Conservation (phyloP, 2,329 filamentous ascomycete genomes). For the Alternaria dauci region DNA sequence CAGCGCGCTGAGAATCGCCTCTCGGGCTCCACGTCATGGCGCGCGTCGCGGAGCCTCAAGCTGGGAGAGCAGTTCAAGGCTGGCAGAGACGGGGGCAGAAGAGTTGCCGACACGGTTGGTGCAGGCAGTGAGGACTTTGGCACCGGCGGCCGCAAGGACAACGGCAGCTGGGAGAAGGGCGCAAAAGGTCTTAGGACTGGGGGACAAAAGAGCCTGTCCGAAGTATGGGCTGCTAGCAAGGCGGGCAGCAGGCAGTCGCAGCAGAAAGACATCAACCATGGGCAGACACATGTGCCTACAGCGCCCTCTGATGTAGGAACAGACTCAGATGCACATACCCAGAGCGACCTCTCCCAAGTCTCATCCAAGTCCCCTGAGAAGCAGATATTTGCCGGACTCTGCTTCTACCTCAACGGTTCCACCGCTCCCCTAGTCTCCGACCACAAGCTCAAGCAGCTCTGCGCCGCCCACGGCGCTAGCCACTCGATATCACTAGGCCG, state of each 20-base stretch:
- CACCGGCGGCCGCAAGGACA: slow-evolving; percentile 59
- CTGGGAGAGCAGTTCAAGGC: slow-evolving; percentile 73
- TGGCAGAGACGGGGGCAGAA: slow-evolving; percentile 63
- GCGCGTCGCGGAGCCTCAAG: slow-evolving; percentile 73
- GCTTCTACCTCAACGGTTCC: slow-evolving; percentile 87
- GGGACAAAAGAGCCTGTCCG: slow-evolving; percentile 51
- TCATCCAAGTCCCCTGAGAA: slow-evolving; percentile 25
- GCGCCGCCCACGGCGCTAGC: slow-evolving; percentile 76
- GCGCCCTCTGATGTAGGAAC: neutral
- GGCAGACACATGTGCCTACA: neutral
- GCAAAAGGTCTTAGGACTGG: slow-evolving; percentile 58
- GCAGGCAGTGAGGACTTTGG: slow-evolving; percentile 67
- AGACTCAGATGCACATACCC: neutral
- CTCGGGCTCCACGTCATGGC: slow-evolving; percentile 72
- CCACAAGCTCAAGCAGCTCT: slow-evolving; percentile 81
- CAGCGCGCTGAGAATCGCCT: slow-evolving; percentile 76
- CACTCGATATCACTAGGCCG: slow-evolving; percentile 76
- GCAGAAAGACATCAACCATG: slow-evolving; percentile 12
- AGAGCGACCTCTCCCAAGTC: slow-evolving; percentile 1
- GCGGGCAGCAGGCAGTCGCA: slow-evolving; percentile 15
- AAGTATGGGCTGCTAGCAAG: slow-evolving; percentile 39
- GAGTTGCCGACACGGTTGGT: slow-evolving; percentile 71
- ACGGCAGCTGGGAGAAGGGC: slow-evolving; percentile 61
- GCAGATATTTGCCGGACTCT: slow-evolving; percentile 73
- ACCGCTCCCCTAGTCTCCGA: slow-evolving; percentile 84